Conservation (phyloP, 2,329 filamentous ascomycete species). For the Fusarium goolgardi region DNA sequence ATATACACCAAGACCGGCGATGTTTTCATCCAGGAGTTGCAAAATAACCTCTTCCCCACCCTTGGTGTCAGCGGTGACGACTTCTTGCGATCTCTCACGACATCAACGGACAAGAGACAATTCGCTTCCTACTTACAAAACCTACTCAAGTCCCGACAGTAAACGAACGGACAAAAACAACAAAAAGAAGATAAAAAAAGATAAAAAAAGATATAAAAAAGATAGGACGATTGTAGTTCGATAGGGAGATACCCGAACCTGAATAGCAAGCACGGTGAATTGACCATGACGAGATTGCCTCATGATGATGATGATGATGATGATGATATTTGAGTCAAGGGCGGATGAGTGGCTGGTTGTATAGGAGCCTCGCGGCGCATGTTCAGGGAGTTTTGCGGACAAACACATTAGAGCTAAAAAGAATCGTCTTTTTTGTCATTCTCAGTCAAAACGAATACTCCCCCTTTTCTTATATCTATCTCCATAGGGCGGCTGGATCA, state of each 20-base stretch:
- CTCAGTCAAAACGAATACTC: conserved; percentile 44
- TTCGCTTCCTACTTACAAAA: conserved; percentile 73
- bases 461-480: conserved; percentile 36
- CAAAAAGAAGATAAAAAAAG: conserved; percentile 1
- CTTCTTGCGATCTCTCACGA: conserved; percentile 69
- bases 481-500: conserved; percentile 31
- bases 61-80: conserved; percentile 72
- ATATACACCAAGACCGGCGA: conserved; percentile 92
- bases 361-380: conserved; percentile 47
- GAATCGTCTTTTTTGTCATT: conserved; percentile 46
- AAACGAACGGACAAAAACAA: conserved; percentile 17
- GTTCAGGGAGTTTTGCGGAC: conserved; percentile 47
- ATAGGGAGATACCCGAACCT: conserved; percentile 5
- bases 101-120: conserved; percentile 68
- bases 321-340: conserved; percentile 17
- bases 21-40: conserved; percentile 78
- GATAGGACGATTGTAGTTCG: conserved; percentile 5
- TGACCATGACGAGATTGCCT: conserved; percentile 10
- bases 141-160: conserved; percentile 62
- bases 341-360: conserved; percentile 6
- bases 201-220: background rate
- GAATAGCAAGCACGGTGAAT: conserved; percentile 18
- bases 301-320: conserved; percentile 32
- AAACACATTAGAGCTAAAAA: conserved; percentile 49
- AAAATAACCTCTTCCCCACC: conserved; percentile 70